Evolutionary conservation across 2,329 filamentous ascomycete species (phyloP), one percentile per base, ranked within the genome.

Genomic region (Cladosporium phlei): DNA sequence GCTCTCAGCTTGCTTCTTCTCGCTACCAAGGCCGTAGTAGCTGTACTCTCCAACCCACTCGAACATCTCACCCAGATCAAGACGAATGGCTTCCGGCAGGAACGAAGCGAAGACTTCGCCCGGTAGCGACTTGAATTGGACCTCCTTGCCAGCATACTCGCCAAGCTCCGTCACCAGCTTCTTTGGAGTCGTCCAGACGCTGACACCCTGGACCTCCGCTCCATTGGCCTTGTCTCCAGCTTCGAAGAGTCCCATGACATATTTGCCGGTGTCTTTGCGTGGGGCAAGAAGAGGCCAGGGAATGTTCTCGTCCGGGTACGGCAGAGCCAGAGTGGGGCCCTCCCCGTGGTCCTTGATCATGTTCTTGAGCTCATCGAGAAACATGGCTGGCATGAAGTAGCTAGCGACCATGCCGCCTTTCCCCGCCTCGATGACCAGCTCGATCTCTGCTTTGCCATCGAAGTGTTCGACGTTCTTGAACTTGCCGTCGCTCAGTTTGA

Each of bases 391-490:
- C 46, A 58, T 51, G 44, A 56, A 61, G 22, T 58, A 57, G 5
- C 47, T 55, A 3, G 35, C 50, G 8, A 61, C 46, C 48, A 60
- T 57, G n/a, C 52, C 53, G 9, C 30, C 50, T 28, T 59, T 60
- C 35, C 54, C 55, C 12, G 47, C 54, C 43, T 60, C 59, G 28
- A 61, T 56, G 43, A 65, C 66, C 35, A 64, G 54, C 21, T 64
- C 62, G 0, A 69, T 57, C 10, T 56, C 52, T 2, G 63, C 64
- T 49, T 70, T 69, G 22, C 50, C 51, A 37, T 70, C 66, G 42
- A 69, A 69, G 52, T 68, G 67, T 28, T 62, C 55, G 4, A 68
- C 57, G 11, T 59, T 56, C 32, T 48, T 54, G 19, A 62, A 51
- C 34, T 55, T 54, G 10, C 66, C 66, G 1, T 58, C 48, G 12